These are phyloP conservation scores for Botrytis byssoidea DNA, from an alignment of 2,329 filamentous ascomycete species.

Conservation along the genomic window DNA sequence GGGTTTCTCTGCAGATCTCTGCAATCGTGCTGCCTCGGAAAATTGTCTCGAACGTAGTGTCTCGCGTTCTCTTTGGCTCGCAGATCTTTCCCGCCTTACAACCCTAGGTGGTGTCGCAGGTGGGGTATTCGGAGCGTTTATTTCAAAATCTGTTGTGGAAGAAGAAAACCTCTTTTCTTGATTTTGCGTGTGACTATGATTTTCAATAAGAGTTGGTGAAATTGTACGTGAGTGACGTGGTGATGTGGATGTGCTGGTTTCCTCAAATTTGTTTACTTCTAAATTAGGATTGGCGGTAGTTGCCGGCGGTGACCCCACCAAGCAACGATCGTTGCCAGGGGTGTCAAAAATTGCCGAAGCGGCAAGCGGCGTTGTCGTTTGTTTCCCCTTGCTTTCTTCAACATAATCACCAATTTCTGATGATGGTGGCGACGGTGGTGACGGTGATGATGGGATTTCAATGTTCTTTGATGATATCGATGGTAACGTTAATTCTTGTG, in stretches of 20 bases:
- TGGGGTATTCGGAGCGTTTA: constrained; percentile 20
- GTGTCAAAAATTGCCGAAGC: constrained; percentile 1
- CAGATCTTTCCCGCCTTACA: constrained; percentile 19
- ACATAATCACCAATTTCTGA: constrained; percentile 11
- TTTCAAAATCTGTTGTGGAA: constrained; percentile 19
- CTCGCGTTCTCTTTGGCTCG: constrained; percentile 22
- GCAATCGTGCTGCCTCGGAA: constrained; percentile 18
- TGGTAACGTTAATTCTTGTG: neutral
- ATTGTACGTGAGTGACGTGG: constrained; percentile 21
- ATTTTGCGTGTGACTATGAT: constrained; percentile 6
- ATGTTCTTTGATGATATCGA: neutral
- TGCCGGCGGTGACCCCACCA: constrained; percentile 17
- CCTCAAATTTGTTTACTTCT: constrained; percentile 21
- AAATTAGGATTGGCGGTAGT: constrained; percentile 15
- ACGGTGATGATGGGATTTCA: constrained; percentile 2
- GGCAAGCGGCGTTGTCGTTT: neutral
- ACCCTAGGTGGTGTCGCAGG: constrained; percentile 20
- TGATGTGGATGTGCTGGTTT: constrained; percentile 17
- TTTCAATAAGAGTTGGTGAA: constrained; percentile 17
- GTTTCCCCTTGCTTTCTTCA: neutral
- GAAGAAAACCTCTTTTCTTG: constrained; percentile 15
- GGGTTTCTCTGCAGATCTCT: constrained; percentile 16
- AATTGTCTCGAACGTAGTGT: constrained; percentile 21
- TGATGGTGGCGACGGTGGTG: constrained; percentile 17
- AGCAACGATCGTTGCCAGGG: constrained; percentile 23